Percentiles rank a stretch among this genome's conserved stretches.
phyloP scores from a whole-genome alignment of 1,139 yeast genomes.

The Meyerozyma carpophila region DNA sequence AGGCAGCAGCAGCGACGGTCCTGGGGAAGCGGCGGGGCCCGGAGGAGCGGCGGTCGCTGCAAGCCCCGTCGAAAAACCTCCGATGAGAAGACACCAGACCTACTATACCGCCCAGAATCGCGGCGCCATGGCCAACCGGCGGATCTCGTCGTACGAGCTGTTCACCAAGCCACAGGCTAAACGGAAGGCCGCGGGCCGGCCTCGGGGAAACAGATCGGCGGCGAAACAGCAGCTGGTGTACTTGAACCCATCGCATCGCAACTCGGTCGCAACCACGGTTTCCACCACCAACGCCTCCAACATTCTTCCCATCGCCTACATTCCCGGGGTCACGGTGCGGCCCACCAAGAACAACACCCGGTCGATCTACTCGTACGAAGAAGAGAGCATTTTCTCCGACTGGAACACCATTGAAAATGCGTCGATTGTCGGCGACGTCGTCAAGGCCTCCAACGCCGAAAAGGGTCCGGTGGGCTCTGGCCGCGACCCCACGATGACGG shows the following conservation, averaged over 20 bases:
- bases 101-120: conserved; percentile 1
- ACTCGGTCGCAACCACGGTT: conserved; percentile 55
- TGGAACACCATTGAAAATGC: conserved; percentile 49
- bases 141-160: conserved; percentile 42
- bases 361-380: conserved; percentile 43
- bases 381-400: conserved; percentile 50
- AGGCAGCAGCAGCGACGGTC: conserved; percentile 7
- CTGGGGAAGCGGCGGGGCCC: conserved; percentile 5
- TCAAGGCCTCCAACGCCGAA: conserved; percentile 20
- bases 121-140: conserved; percentile 14
- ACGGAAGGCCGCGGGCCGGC: conserved; percentile 14
- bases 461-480: conserved; percentile 4
- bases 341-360: conserved; percentile 44
- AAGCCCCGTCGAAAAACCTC: conserved; percentile 5
- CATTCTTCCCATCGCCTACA: conserved; percentile 87
- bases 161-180: conserved; percentile 36
- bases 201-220: conserved; percentile 6
- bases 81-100: conserved; percentile 6
- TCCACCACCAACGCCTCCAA: conserved; percentile 75
- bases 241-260: conserved; percentile 24
- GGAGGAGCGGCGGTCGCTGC: conserved; percentile 4
- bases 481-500: conserved; percentile 46
- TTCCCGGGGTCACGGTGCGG: conserved; percentile 85
- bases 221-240: conserved; percentile 12
- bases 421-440: conserved; percentile 48